Evolutionary conservation across 331 rosid species (phyloP), one percentile per base, ranked within the genome.

Genomic region (Cucumis variabilis): DNA sequence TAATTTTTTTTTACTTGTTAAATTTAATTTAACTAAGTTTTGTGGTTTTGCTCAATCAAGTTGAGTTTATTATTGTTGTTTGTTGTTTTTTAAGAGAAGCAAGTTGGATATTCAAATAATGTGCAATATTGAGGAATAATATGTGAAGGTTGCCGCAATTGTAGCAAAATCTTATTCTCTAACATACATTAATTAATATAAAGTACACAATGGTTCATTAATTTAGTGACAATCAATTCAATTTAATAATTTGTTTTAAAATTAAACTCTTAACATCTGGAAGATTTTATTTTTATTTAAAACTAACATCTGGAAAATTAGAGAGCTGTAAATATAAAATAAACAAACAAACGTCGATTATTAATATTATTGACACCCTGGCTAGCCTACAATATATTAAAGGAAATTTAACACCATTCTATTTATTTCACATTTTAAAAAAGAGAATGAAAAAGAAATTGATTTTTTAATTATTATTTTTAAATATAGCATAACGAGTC

Each of bases 31-130:
- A 37, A 15, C 41, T 24, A 79, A 79, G 51, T 77, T 48, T 77
- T 48, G 65, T 78, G 51, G 37, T 9, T 24, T 50, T 79, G 63
- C 21, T 14, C 7, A 24, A 51, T 6, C 48, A 44, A 44, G 10
- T 44, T 44, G 48, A 44, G 48, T 44, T 44, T 44, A 44, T 44
- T 37, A 37, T 7, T 44, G 1, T 44, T 44, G 7, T 37, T 44
- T 44, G 7, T 37, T 44, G 10, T 44, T 44, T 44, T 7, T 44
- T 44, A 44, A 44, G 48, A 44, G 48, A 44, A 44, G 37, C 83
- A 48, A 77, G 65, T 77, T 77, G 83, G 41, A 77, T 77, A 5
- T 15, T 77, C 53, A 3, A 78, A 51, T 78, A 46, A 78, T 51
- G 37, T 16, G 37, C 83, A 48, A 51, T 78, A 50, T 50, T 50